Evolutionary conservation across 306 rosid genomes (phyloP).

Genomic region (Dryas drummondii): DNA sequence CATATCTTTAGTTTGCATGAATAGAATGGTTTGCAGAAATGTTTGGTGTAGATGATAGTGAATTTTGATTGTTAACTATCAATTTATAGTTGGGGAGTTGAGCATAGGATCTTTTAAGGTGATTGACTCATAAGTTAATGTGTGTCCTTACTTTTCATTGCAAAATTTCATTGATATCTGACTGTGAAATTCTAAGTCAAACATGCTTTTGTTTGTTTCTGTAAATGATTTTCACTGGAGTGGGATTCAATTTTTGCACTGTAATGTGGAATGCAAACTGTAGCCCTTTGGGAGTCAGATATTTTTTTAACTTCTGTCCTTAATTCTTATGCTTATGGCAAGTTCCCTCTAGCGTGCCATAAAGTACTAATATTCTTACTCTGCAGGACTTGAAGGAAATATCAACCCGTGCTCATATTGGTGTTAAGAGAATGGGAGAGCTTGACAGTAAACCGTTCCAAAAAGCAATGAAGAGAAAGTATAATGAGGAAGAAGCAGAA

Average conservation of each 20-base stretch:
- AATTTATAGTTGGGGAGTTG: not conserved
- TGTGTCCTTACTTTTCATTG: not conserved
- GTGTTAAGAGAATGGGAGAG: slow-evolving; percentile 96
- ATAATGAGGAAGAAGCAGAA: slow-evolving; percentile 74
- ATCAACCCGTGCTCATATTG: slow-evolving; percentile 44
- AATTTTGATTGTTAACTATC: not conserved
- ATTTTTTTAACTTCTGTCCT: slow-evolving; percentile 1
- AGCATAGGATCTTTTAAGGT: not conserved
- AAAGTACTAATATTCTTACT: slow-evolving; percentile 21
- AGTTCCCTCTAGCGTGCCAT: slow-evolving; percentile 1
- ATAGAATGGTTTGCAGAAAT: not conserved
- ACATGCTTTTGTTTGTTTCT: slow-evolving; percentile 1
- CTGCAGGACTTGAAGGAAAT: slow-evolving; percentile 66
- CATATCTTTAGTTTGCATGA: too few species aligned
- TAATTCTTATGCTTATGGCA: slow-evolving; percentile 2
- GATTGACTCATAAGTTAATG: not conserved
- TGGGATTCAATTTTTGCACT: not conserved
- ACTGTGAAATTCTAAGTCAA: not conserved
- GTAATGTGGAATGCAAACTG: not conserved
- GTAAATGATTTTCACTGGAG: not conserved
- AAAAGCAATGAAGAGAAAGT: slow-evolving; percentile 73
- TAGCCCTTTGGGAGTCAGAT: not conserved
- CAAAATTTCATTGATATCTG: not conserved
- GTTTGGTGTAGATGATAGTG: not conserved
- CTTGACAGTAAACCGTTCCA: slow-evolving; percentile 72